Evolutionary conservation across 306 rosid genomes (phyloP), one percentile per base, ranked within the genome.

Genomic region (Datisca glomerata): DNA sequence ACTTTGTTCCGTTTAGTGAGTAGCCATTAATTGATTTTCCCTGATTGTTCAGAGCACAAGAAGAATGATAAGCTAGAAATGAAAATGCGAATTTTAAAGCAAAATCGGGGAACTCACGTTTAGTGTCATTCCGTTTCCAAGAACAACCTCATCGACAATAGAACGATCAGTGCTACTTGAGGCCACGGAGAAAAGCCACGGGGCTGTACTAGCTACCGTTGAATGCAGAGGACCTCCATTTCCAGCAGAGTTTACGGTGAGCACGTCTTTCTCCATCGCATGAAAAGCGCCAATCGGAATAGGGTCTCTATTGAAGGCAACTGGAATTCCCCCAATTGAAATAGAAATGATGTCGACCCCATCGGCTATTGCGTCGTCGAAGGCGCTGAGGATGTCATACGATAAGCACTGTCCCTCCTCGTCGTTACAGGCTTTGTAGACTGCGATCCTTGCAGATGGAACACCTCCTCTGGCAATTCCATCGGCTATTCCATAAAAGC

Each of bases 281-380:
- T 64, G 76, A 13, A 70, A 64, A 17, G 71, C 38, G 24, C 71
- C 79, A 29, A 72, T 58, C 0, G 71, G 41, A 10, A 62, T 6
- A 3, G 23, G 0, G 15, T 60, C 68, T 1, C 0, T 0, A 12
- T 19, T 10, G 18, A 57, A 24, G 8, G 0, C 1, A 12, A 45
- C 3, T 2, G 0, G 1, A 2, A 0, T 0, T 3, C 8, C 2
- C 9, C 63, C 60, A 2, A 71, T 0, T 14, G 71, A 58, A 6
- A 49, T 18, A 0, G 64, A 22, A 15, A 71, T 63, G 2, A 67
- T 24, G 39, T 62, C 65, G 1, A 67, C 71, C 19, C 71, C 71
- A 50, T 72, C 71, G 3, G 79, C 64, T 21, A 72, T 63, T 13
- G 80, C 65, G 49, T 72, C 75, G 3, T 72, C 79, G 38, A 55